Percentiles rank a stretch among this genome's conserved stretches.
phyloP scores from a whole-genome alignment of 169 alveolate species.

The Cyclospora cayetanensis region DNA sequence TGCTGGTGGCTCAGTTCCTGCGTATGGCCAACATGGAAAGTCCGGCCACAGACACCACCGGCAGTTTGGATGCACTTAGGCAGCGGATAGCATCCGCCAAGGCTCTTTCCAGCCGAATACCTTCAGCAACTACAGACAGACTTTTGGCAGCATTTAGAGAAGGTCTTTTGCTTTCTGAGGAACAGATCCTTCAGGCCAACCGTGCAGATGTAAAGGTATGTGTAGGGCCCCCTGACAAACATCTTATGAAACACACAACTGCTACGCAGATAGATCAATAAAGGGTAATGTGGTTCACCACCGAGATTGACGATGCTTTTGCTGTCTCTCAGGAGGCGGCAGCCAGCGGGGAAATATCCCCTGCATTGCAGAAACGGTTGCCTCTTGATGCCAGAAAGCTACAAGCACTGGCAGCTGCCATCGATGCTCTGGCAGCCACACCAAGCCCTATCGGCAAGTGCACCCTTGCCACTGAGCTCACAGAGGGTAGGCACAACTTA shows the following conservation, averaged over 20 bases:
- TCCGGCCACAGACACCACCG: too few species aligned
- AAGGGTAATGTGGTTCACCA: too few species aligned
- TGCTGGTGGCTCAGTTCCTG: too few species aligned
- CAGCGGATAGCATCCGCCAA: background rate
- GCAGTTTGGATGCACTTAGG: background rate
- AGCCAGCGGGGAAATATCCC: background rate
- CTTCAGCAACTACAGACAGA: background rate
- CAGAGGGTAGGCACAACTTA: background rate
- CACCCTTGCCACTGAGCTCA: conserved; percentile 31
- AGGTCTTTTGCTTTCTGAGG: background rate
- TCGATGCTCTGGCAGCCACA: background rate
- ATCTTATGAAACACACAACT: too few species aligned
- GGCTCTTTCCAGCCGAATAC: background rate
- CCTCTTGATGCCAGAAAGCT: background rate
- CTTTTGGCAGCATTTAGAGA: background rate
- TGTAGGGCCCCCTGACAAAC: too few species aligned
- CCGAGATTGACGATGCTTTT: background rate
- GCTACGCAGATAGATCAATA: too few species aligned
- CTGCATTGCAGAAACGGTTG: background rate
- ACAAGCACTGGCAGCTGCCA: background rate
- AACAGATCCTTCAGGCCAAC: background rate
- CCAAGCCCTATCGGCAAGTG: conserved; percentile 28
- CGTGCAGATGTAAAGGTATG: conserved; percentile 2
- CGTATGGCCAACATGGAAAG: too few species aligned
- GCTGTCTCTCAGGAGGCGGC: conserved; percentile 26